phyloP scores from a whole-genome alignment of 305 asterid genomes.

The Fraxinus xanthoxyloides region DNA sequence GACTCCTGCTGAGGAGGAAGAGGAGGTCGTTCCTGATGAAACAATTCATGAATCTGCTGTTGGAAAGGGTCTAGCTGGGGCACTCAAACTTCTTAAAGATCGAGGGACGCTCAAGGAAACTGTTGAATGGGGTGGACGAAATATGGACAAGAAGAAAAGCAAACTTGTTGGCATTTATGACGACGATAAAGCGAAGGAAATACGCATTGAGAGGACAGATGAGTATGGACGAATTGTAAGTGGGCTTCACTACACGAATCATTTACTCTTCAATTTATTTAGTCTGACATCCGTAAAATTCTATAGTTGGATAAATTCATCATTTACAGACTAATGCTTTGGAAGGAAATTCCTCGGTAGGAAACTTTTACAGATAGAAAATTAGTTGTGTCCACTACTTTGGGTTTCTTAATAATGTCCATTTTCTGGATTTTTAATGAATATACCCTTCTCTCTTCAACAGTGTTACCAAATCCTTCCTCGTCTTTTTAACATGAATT shows the following conservation, averaged over 20 bases:
- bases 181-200: constrained; percentile 65
- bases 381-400: not conserved
- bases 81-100: constrained; percentile 74
- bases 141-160: constrained; percentile 97
- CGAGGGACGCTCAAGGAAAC: constrained; percentile 90
- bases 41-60: constrained; percentile 81
- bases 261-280: not conserved
- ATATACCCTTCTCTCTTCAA: not conserved
- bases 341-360: not conserved
- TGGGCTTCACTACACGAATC: constrained; percentile 19
- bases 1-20: constrained; percentile 43
- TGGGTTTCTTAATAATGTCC: not conserved
- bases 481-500: not conserved
- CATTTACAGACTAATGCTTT: not conserved
- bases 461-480: not conserved
- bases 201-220: constrained; percentile 87
- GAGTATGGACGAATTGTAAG: constrained; percentile 94
- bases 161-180: constrained; percentile 81
- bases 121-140: constrained; percentile 96
- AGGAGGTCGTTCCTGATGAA: constrained; percentile 64
- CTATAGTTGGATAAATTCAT: constrained; percentile 3
- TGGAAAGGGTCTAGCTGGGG: constrained; percentile 86
- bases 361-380: not conserved
- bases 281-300: not conserved
- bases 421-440: not conserved